phyloP scores from a whole-genome alignment of 805 yeast genomes.

The Candida silvicultrix region DNA sequence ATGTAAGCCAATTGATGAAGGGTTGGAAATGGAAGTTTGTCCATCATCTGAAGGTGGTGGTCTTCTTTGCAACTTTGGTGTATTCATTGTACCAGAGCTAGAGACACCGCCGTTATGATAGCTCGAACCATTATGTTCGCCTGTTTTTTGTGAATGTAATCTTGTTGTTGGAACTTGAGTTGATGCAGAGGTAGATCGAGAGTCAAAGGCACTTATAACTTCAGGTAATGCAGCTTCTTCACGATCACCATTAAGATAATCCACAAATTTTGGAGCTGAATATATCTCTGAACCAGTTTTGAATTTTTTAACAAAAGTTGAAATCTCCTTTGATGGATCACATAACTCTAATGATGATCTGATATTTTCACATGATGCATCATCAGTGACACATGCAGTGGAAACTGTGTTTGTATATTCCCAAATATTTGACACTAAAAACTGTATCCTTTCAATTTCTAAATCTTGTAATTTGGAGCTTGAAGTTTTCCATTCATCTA shows the following conservation, averaged over 20 bases:
- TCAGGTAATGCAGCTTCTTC: constrained; percentile 27
- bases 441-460: constrained; percentile 69
- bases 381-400: constrained; percentile 71
- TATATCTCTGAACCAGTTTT: constrained; percentile 63
- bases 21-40: constrained; percentile 22
- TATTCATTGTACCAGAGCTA: background rate
- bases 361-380: constrained; percentile 67
- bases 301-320: constrained; percentile 41
- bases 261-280: constrained; percentile 57
- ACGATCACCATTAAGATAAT: constrained; percentile 41
- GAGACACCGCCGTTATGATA: no score
- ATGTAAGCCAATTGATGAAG: constrained; percentile 6
- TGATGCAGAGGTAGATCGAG: constrained; percentile 15
- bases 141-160: background rate
- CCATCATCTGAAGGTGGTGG: constrained; percentile 26
- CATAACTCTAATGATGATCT: constrained; percentile 64
- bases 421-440: constrained; percentile 68
- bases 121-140: no score
- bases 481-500: constrained; percentile 63
- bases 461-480: constrained; percentile 58
- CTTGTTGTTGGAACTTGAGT: background rate
- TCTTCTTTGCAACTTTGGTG: constrained; percentile 14
- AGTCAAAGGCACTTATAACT: constrained; percentile 21
- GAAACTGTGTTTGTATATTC: constrained; percentile 71
- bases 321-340: constrained; percentile 53